These are phyloP conservation scores for Remersonia thermophila DNA, from an alignment of 2,329 filamentous ascomycete species.

Conservation along the genomic window DNA sequence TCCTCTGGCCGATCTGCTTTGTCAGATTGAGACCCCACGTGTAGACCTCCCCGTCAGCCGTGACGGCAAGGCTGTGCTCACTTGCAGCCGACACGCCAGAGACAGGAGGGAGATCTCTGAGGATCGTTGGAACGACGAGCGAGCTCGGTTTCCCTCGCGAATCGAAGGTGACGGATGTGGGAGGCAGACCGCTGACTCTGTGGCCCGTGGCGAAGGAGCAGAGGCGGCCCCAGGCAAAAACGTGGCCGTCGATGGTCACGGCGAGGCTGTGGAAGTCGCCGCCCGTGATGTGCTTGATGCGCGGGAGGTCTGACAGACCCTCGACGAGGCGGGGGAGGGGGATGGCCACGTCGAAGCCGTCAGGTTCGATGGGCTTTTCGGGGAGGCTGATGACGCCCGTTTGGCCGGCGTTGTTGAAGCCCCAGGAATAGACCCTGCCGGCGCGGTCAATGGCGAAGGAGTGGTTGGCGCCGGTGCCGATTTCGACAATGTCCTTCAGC, in stretches of 20 bases:
- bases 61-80: constrained; percentile 62
- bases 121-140: constrained; percentile 46
- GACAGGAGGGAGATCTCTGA: too few relatives aligned
- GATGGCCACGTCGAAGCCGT: constrained; percentile 1
- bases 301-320: constrained; percentile 1
- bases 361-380: constrained; percentile 3
- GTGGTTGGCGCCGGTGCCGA: constrained; percentile 59
- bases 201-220: constrained; percentile 26
- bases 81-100: constrained; percentile 53
- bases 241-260: constrained; percentile 40
- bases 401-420: constrained; percentile 76
- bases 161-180: constrained; percentile 47
- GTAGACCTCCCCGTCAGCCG: constrained; percentile 54
- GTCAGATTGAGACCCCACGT: constrained; percentile 70
- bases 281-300: constrained; percentile 31
- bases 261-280: constrained; percentile 59
- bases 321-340: constrained; percentile 2
- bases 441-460: constrained; percentile 65
- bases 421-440: constrained; percentile 67
- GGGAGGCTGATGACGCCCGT: constrained; percentile 47
- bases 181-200: constrained; percentile 41
- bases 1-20: constrained; percentile 64
- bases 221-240: constrained; percentile 47
- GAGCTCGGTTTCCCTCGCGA: constrained; percentile 53
- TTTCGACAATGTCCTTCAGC: constrained; percentile 6